Base-by-base conservation (phyloP, 2,329 filamentous ascomycete genomes). In the Ceratocystis cubensis region DNA sequence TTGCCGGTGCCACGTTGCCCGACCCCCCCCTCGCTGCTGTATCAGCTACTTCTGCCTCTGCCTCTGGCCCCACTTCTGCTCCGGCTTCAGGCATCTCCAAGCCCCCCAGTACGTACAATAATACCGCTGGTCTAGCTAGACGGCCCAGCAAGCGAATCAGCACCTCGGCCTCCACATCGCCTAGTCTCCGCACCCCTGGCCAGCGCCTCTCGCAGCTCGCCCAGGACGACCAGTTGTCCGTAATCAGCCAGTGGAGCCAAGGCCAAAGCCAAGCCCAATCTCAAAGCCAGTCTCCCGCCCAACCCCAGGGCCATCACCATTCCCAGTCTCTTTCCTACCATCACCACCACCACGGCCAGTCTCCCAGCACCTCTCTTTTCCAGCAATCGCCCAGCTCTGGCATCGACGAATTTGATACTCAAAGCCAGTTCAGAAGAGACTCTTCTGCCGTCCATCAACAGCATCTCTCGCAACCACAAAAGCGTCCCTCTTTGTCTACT, bases 71-170 rank as follows among this genome's bases (percentile, higher is more conserved):
- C 7, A 45, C 25, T 7, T 48, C 61, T 2, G 61, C 61, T 7
- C 33, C 59, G 10, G 22, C 59, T 22, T 28, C 61, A 20, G 30
- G n/a, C 13, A 30, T 28, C 10, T n/a, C 37, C 22, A 33, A n/a
- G 53, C 53, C 53, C 17, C 53, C 53, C 44, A 50, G 8, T 15
- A 63, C 64, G 22, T 80, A 82, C 77, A 80, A 81, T 72, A 81
- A 80, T 71, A 77, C 76, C 68, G 70, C 74, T 61, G 78, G 78
- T 63, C 74, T 84, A 61, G 77, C 75, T 70, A 82, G 82, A 69
- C 78, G 81, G 70, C 78, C 80, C 41, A 86, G 84, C 57, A 85
- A 83, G 76, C 78, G 82, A 71, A 75, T 81, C 73, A 81, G 81
- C 78, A 78, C 80, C 69, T 79, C 78, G 45, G 76, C 59, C 59